Evolutionary conservation across 1,139 yeast species (phyloP), one percentile per base, ranked within the genome.

Genomic region (Candida smagusa): DNA sequence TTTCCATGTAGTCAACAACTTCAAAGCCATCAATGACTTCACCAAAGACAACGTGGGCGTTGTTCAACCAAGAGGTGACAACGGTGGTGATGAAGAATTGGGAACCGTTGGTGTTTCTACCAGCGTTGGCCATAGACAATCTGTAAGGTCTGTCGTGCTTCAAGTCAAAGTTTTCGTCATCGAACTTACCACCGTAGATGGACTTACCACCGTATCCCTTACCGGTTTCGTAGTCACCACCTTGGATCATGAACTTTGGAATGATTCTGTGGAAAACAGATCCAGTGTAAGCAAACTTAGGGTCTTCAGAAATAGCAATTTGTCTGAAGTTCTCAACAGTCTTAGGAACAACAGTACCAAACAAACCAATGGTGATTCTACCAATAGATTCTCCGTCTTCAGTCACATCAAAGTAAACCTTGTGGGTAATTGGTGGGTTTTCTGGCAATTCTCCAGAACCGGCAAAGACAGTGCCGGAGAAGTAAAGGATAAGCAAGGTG

Each of bases 391-490:
- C 69, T 38, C 84, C 95, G 44, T 87, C 96, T 56, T 86, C 89
- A 44, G 82, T 75, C 47, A 92, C 72, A 56, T 92, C 97, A 52
- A 92, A 88, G 66, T 68, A 92, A 26, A 92, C 96, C 63, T 81
- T 83, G 61, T 77, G 70, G 49, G 92, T 84, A 56, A 84, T 59
- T 34, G 72, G 73, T 31, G 87, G 85, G 50, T 76, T 74, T 30
- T 66, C 72, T 3, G 72, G 54, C 39, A 63, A 49, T 6, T 55
- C 65, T 9, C 38, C 43, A 22, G 49, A 45, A n/a, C 52, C 58
- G 22, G 41, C 44, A n/a, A 44, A 54, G 23, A 45, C 40, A 24
- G 45, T 41, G 16, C 48, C 44, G 38, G 55, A 49, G 41, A 56
- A 57, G 43, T 56, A 48, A 12, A 58, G 45, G 28, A 55, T 43